Evolutionary conservation across 306 rosid species (phyloP).

Genomic region (apple (Malus domestica)): ASM211411v1 NC_041792.1:13559907-13560406

Average conservation of each 20-base stretch:
- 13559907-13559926: no score
- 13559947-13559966: no score
- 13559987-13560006: no score
- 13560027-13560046: no score
- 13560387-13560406: no score
- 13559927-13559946: no score
- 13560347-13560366: no score
- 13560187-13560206: conserved; percentile 22
- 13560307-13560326: no score
- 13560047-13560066: not conserved
- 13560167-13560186: not conserved
- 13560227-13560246: conserved; percentile 2
- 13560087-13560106: conserved; percentile 1
- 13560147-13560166: conserved; percentile 28
- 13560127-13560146: conserved; percentile 42
- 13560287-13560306: fast-evolving
- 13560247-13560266: not conserved
- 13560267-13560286: not conserved
- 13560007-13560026: no score
- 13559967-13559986: no score
- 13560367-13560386: no score
- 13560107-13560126: conserved; percentile 20
- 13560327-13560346: fast-evolving
- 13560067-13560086: conserved; percentile 11
- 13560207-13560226: conserved; percentile 2